Percentiles rank a stretch among this genome's conserved stretches.
Conservation (phyloP, 768 basidiomycete species). For the Amanita subjunquillea region DNA sequence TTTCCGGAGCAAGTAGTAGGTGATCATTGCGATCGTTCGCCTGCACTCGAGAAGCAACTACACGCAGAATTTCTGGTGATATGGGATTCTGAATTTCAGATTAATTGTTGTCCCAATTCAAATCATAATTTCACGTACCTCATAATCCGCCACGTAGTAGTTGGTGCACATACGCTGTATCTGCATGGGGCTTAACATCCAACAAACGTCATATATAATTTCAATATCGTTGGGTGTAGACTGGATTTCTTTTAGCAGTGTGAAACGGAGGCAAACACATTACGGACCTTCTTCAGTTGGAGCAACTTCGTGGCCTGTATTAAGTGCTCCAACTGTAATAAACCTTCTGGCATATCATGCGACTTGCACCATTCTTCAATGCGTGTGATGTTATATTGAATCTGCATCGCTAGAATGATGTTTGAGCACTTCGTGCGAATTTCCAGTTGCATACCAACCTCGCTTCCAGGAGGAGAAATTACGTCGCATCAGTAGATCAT, state of each 20-base stretch:
- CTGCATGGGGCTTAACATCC: constrained; percentile 99
- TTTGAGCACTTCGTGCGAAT: neutral
- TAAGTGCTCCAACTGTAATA: constrained; percentile 93
- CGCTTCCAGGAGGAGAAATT: constrained; percentile 99
- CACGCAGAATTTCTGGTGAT: constrained; percentile 91
- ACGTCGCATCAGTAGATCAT: constrained; percentile 94
- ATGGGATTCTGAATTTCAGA: constrained; percentile 68
- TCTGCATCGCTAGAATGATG: constrained; percentile 82
- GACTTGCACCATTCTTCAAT: constrained; percentile 99
- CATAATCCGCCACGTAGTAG: constrained; percentile 98
- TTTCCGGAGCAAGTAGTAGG: constrained; percentile 89
- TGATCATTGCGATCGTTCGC: constrained; percentile 97
- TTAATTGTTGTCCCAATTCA: neutral
- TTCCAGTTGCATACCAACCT: constrained; percentile 43
- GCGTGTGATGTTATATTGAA: constrained; percentile 97
- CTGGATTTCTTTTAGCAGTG: constrained; percentile 25
- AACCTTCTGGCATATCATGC: constrained; percentile 98
- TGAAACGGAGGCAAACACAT: neutral
- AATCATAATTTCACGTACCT: constrained; percentile 39
- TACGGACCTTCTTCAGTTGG: constrained; percentile 86
- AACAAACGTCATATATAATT: constrained; percentile 98
- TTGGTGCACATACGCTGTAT: constrained; percentile 99
- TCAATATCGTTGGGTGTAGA: constrained; percentile 93
- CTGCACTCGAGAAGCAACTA: constrained; percentile 91
- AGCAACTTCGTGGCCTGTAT: constrained; percentile 99